phyloP scores from a whole-genome alignment of 2,329 filamentous ascomycete genomes.

The Bipolaris cookei region DNA sequence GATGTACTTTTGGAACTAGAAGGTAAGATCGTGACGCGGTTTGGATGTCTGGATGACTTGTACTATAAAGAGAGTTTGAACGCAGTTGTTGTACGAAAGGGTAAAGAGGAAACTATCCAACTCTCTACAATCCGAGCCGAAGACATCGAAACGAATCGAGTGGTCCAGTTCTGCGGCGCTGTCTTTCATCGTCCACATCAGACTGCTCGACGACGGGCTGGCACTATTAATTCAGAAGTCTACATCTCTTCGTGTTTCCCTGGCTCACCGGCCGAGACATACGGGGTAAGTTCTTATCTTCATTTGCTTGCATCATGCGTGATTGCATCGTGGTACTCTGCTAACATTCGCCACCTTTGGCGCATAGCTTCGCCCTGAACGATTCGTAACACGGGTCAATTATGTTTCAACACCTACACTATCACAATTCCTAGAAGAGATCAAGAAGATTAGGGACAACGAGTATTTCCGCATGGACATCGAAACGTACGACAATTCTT shows the following conservation, averaged over 20 bases:
- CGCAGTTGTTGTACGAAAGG: constrained; percentile 84
- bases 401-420: constrained; percentile 83
- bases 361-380: constrained; percentile 94
- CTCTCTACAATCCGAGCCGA: constrained; percentile 86
- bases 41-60: constrained; percentile 94
- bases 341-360: constrained; percentile 63
- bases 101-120: constrained; percentile 75
- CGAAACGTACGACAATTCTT: constrained; percentile 98
- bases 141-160: constrained; percentile 89
- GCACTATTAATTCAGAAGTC: constrained; percentile 92
- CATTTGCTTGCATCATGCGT: too few species aligned
- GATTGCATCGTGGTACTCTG: too few species aligned
- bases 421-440: constrained; percentile 77
- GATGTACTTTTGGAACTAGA: constrained; percentile 93
- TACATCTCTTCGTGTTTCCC: constrained; percentile 81
- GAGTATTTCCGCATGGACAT: constrained; percentile 97
- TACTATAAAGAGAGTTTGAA: constrained; percentile 85
- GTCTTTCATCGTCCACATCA: constrained; percentile 93
- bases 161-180: constrained; percentile 93
- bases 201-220: constrained; percentile 95
- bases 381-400: constrained; percentile 97
- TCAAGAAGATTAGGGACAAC: constrained; percentile 89
- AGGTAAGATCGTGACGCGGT: constrained; percentile 87
- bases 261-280: constrained; percentile 48
- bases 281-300: constrained; percentile 34